Base-by-base conservation (phyloP, 2,329 filamentous ascomycete genomes). In the Monilinia polystroma region DNA sequence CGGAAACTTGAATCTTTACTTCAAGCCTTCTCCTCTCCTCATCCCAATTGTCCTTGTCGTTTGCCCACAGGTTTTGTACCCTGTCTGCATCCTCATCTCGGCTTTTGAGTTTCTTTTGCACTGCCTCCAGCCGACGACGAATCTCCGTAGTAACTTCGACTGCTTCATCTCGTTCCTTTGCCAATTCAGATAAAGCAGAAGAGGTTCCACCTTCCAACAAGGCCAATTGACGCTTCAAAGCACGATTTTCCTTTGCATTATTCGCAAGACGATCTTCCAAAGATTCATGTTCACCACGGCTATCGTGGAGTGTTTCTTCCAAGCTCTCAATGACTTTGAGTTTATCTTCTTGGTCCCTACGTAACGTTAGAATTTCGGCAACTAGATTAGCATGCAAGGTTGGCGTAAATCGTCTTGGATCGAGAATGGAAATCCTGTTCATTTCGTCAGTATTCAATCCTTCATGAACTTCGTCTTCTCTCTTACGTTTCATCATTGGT, bases 351-450 rank as follows among this genome's bases (percentile, higher is more conserved):
- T 98, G 87, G 71, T 99, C 95, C 67, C 95, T 85, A 29, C 93
- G 87, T 60, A 99, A 80, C 2, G 88, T 87, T 51, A 99, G 81
- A 70, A 99, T 99, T 77, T 99, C 95, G 0, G 94, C 94, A 0
- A 99, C 94, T 8, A 99, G 81, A 60, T 92, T 97, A 11, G 95
- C 95, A 77, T 98, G 95, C 14, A 99, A 81, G 0, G 93, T 98
- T 1, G 95, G 95, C 0, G 95, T 99, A 75, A 99, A 97, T 49
- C 95, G 87, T 66, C 94, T 87, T 3, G 95, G 93, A 75, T 99
- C 95, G 41, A 97, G 82, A 29, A 92, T 87, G 2, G 86, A 87
- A 45, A 79, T 75, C 72, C 85, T 75, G 53, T 45, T 58, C 20
- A 49, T 67, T 5, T 23, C 38, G 49, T 76, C 62, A 76, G 70